A percentile compares a stretch with the other conserved stretches of the same genome.
Conservation (phyloP, 768 basidiomycete genomes). For the Dendrothele bispora region DNA sequence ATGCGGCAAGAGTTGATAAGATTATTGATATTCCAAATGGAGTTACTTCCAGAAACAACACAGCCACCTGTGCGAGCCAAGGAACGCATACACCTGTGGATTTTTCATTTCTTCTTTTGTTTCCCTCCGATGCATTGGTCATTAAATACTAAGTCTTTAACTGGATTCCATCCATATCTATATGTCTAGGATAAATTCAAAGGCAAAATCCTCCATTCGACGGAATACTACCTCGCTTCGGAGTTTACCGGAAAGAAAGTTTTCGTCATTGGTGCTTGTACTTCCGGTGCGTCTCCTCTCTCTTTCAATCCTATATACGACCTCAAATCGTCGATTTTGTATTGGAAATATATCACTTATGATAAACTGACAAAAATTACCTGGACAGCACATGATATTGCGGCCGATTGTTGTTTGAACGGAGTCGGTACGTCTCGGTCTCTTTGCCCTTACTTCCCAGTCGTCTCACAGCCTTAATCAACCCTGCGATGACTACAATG, state of each 20-base stretch:
- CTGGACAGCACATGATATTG: conserved; percentile 45
- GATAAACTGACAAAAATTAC: no score
- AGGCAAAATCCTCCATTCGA: conserved; percentile 63
- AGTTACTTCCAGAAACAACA: no score
- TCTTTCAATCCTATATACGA: conserved; percentile 11
- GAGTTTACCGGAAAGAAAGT: conserved; percentile 71
- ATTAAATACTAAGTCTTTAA: no score
- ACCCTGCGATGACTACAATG: neutral
- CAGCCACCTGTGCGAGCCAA: no score
- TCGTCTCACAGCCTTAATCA: neutral
- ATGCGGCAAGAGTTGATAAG: no score
- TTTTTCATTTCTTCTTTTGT: no score
- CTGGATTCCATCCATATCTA: neutral
- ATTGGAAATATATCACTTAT: no score
- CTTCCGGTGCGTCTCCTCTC: conserved; percentile 42
- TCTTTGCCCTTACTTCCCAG: neutral
- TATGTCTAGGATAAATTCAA: conserved; percentile 52
- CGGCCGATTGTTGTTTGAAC: conserved; percentile 42
- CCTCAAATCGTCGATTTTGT: neutral
- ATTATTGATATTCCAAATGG: no score
- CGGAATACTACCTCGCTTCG: conserved; percentile 49
- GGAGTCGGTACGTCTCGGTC: conserved; percentile 38
- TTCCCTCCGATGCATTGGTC: no score
- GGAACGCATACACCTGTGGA: no score
- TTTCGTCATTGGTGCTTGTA: conserved; percentile 65